phyloP scores from a whole-genome alignment of 2,329 filamentous ascomycete species.

The Pseudogymnoascus sp. region DNA sequence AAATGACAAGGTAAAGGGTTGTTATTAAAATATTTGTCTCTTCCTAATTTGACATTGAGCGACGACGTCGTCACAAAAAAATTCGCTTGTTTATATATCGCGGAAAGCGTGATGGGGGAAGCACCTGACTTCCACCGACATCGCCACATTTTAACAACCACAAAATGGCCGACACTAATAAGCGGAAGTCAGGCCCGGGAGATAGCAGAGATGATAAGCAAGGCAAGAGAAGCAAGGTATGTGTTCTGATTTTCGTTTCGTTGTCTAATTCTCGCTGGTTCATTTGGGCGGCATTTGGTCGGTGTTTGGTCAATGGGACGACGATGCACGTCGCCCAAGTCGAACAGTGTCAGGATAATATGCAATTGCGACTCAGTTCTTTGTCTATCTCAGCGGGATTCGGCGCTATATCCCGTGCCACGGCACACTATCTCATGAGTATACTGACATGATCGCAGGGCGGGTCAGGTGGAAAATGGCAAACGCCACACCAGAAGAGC shows the following conservation, averaged over 20 bases:
- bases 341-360: neutral
- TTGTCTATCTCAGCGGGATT: neutral
- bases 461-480: slow-evolving; percentile 53
- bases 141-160: neutral
- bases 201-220: slow-evolving; percentile 19
- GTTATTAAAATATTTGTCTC: neutral
- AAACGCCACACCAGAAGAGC: slow-evolving; percentile 52
- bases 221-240: slow-evolving; percentile 27
- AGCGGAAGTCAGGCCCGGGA: slow-evolving; percentile 21
- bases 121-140: neutral
- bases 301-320: neutral
- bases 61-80: slow-evolving; percentile 2
- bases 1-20: neutral
- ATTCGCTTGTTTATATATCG: slow-evolving; percentile 2
- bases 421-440: neutral
- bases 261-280: slow-evolving; percentile 4
- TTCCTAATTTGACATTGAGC: neutral
- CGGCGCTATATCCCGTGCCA: neutral
- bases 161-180: slow-evolving; percentile 25
- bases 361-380: neutral
- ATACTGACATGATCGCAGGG: slow-evolving; percentile 25
- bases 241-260: neutral
- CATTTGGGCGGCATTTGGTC: neutral
- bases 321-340: neutral
- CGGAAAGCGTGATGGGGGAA: neutral